Percentiles rank a stretch among this genome's conserved stretches.
These are phyloP conservation scores for Acacia melanoxylon DNA, from an alignment of 306 rosid genomes.

Conservation along the genomic window DNA sequence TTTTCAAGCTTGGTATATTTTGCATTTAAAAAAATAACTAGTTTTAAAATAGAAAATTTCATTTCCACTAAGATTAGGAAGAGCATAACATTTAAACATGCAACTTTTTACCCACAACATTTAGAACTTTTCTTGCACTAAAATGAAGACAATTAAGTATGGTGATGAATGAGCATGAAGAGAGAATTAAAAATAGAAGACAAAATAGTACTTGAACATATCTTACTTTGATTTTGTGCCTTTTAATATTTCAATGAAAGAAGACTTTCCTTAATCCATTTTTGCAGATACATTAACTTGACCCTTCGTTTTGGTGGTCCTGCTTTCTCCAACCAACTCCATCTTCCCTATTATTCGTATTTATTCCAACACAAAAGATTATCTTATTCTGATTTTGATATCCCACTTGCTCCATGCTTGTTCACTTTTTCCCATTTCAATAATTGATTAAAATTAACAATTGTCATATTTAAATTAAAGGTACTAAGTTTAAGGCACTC, in stretches of 20 bases:
- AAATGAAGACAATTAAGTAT: not conserved
- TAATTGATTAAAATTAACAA: not conserved
- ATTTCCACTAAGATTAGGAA: not conserved
- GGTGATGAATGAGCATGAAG: not conserved
- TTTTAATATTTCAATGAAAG: not conserved
- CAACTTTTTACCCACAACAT: not conserved
- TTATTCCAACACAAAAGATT: conserved; percentile 14
- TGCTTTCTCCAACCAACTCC: conserved; percentile 4
- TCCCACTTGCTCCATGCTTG: not conserved
- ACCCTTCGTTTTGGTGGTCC: conserved; percentile 28
- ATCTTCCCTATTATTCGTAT: not conserved
- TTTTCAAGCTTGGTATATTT: not conserved
- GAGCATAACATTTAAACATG: not conserved
- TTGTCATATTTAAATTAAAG: not conserved
- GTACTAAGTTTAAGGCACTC: too few species aligned
- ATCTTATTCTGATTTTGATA: conserved; percentile 27
- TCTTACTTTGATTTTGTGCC: conserved; percentile 17
- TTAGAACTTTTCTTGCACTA: too few species aligned
- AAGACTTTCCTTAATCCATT: conserved; percentile 7
- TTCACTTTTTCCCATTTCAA: not conserved
- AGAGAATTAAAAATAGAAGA: not conserved
- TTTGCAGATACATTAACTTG: not conserved
- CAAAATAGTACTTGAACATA: not conserved
- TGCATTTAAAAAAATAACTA: not conserved
- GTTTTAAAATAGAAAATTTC: not conserved